Evolutionary conservation across 1,284 basidiomycete genomes (phyloP), one percentile per base, ranked within the genome.

Genomic region (Cutaneotrichosporon mucoides): DNA sequence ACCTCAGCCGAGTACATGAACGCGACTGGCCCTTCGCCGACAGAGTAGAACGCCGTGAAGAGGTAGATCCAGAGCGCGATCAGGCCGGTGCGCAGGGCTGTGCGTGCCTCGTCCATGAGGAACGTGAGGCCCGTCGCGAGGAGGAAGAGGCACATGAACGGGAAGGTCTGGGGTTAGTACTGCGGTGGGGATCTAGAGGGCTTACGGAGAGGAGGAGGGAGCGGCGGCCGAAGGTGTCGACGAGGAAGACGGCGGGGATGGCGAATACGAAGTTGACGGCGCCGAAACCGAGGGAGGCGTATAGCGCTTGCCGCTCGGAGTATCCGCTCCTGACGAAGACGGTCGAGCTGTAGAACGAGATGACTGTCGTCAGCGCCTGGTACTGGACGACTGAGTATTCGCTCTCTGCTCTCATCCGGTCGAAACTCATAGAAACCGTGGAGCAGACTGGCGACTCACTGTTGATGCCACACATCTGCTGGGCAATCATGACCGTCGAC

Each of bases 1-100:
- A 78, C 79, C 66, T 81, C 79, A 6, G 81, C 79, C 11, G 76
- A 75, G 68, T 82, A 81, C 48, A 67, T 70, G 64, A 67, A 72
- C 0, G 88, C 87, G 2, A 90, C 88, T 6, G 89, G 89, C 0
- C 89, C 88, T 75, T 88, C 86, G 40, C 88, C 86, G 2, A 68
- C 56, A 3, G 66, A 68, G 61, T 71, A 71, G 42, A 59, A 57
- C 6, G 54, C 55, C 37, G 64, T 63, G 60, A 66, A 87, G 84
- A 71, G 45, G 56, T 71, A 71, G 49, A 71, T 61, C 42, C 66
- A 67, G 4, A 41, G 8, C 1, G 68, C 64, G 48, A 68, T 57
- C 15, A 64, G 48, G 5, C 57, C 59, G n/a, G 56, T 51, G 36
- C 56, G 56, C 0, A 38, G 35, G 35, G 56, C 33, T 15, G 40